Conservation (phyloP, 768 basidiomycete genomes). For the Gymnopilus junonius region DNA sequence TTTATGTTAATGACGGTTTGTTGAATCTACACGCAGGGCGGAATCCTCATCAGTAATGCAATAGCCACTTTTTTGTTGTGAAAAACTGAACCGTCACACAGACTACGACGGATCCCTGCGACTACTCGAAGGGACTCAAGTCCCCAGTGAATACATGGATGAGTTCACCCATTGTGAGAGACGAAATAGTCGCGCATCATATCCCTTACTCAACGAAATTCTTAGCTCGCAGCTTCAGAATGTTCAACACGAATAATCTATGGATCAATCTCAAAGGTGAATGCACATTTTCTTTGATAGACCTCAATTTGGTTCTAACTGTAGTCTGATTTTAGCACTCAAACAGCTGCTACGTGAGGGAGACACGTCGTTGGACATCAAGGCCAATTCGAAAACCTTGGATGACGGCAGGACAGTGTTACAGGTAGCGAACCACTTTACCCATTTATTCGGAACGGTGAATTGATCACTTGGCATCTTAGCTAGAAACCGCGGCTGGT, state of each 20-base stretch:
- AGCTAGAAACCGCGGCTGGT: slow-evolving; percentile 91
- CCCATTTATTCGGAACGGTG: neutral
- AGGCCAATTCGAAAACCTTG: slow-evolving; percentile 84
- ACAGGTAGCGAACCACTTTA: slow-evolving; percentile 6
- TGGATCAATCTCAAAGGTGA: slow-evolving; percentile 78
- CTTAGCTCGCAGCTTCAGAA: slow-evolving; percentile 85
- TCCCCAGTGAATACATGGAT: slow-evolving; percentile 78
- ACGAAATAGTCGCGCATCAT: neutral
- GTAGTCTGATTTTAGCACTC: slow-evolving; percentile 55
- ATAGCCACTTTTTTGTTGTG: neutral
- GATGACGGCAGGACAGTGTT: slow-evolving; percentile 81
- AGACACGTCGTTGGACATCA: slow-evolving; percentile 89
- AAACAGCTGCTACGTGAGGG: slow-evolving; percentile 87
- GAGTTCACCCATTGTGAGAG: slow-evolving; percentile 72
- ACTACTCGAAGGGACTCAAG: slow-evolving; percentile 83
- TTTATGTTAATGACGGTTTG: neutral
- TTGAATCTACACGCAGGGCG: slow-evolving; percentile 45
- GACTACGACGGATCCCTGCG: slow-evolving; percentile 78
- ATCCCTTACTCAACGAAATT: neutral
- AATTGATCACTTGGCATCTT: slow-evolving; percentile 46
- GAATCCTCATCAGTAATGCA: slow-evolving; percentile 62
- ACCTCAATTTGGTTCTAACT: neutral
- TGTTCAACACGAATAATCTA: slow-evolving; percentile 85
- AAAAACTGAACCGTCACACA: slow-evolving; percentile 3
- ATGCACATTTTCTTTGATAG: slow-evolving; percentile 2